Evolutionary conservation across 2,329 filamentous ascomycete species (phyloP), one percentile per base, ranked within the genome.

Genomic region (Exophiala alcalophila): DNA sequence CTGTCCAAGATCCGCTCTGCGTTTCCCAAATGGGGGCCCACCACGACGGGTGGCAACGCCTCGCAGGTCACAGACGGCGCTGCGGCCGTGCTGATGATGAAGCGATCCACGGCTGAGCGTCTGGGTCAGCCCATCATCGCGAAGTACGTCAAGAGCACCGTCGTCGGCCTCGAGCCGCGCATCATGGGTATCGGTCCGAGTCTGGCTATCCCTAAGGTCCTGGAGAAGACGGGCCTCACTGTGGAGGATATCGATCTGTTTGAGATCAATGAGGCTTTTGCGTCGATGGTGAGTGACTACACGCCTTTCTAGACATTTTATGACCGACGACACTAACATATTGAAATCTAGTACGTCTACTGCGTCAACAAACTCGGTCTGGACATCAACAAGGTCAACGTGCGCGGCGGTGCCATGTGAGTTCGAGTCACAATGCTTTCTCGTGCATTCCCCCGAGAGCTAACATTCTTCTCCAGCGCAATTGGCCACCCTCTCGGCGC

Each of bases 211-310:
- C 92, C 92, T 54, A 85, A 90, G 64, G 88, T 87, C 4, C 81
- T 96, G 45, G 77, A 86, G 63, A 88, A 91, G 65, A 86, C 90
- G 0, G 89, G 89, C 47, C 80, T 98, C 58, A 75, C 73, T 62
- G 87, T 83, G 67, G 84, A 94, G 40, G 91, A 97, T 57, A 88
- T 98, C 19, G 92, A 97, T 64, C 90, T 97, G 61, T 97, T 80
- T 62, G 92, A 98, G 79, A 96, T 98, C 76, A 98, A 98, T 73
- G 92, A 98, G 78, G 92, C 92, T 1, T 98, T 98, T 66, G 92
- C 92, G 20, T 86, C 80, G 50, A 78, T 81, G 59, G 65, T 67
- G 61, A 61, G 65, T 44, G 28, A 50, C 12, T 8, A 27, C 11
- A 5, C 26, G 9, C 4, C 16, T 3, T 25, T 37, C 9, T 10